Percentiles rank a stretch among this genome's conserved stretches.
Conservation (phyloP, 129 eudicot genomes). For the Logfia minima region DNA sequence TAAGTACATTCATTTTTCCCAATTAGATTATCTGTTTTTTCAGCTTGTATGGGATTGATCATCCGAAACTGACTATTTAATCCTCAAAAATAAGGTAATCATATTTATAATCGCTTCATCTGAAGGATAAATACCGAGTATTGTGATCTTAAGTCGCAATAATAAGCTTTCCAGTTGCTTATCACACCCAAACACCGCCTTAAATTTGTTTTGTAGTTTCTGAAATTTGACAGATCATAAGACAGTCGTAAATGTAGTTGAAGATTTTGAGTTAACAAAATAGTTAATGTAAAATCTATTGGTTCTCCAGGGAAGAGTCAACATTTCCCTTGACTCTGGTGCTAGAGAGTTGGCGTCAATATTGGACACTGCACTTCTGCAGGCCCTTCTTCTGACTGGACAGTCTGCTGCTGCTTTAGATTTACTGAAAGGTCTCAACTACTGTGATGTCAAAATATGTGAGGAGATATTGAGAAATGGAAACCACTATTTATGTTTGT, state of each 20-base stretch:
- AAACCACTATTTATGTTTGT: conserved; percentile 58
- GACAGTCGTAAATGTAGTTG: no score
- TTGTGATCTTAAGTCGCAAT: no score
- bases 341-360: conserved; percentile 86
- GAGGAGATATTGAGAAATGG: conserved; percentile 79
- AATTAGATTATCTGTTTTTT: no score
- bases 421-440: conserved; percentile 75
- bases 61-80: not conserved
- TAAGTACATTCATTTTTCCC: no score
- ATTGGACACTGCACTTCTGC: conserved; percentile 90
- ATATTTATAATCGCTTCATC: no score
- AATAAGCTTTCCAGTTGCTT: no score
- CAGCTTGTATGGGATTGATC: not conserved
- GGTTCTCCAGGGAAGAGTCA: conserved; percentile 63
- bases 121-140: no score
- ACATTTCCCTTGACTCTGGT: conserved; percentile 65
- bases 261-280: not conserved
- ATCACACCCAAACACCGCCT: no score
- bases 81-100: no score
- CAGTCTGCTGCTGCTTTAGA: conserved; percentile 76
- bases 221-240: no score
- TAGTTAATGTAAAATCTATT: conserved; percentile 24
- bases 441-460: conserved; percentile 77
- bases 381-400: conserved; percentile 82
- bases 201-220: no score